Base-by-base conservation (phyloP, 768 basidiomycete species). In the Leccinum uliginosum region DNA sequence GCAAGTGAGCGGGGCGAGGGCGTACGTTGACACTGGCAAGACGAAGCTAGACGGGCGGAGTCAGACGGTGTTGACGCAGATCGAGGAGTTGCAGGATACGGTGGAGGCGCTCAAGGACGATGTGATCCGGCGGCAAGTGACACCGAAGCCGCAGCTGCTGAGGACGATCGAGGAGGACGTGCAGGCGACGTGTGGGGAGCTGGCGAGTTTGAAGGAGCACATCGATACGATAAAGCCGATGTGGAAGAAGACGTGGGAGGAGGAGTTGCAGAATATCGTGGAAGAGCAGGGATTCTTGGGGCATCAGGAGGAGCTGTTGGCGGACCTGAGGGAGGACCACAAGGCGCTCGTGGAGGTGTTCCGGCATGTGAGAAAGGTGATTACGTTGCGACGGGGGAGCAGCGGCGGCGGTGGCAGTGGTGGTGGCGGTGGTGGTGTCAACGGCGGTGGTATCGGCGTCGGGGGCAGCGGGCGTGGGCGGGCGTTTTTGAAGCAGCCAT, bases 171-270 rank as follows among this genome's bases (percentile, higher is more conserved):
- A 83, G 68, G 83, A 82, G 59, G 89, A 93, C 61, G 80, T 97
- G 55, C 78, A 80, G 27, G 72, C 80, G 21, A 81, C 87, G 26
- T 79, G 83, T 17, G 71, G 74, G 10, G 88, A 94, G 73, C 78
- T 98, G 45, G 80, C 85, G 59, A 86, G 83, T 65, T 76, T 98
- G 56, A 83, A 83, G 65, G 84, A 87, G 63, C 92, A 96, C 71
- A 89, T 98, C 62, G 83, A 86, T 63, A 89, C 91, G 11, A 82
- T 95, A 66, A 93, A 89, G 66, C 93, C 96, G 44, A 92, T 91
- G 82, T 99, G 96, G 96, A 91, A 95, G 79, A 93, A 95, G 80
- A 98, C 94, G 19, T 99, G 96, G 96, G 90, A 91, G 66, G 86
- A 92, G 67, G 96, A 99, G 75, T 71, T 99, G 68, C 89, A 93